Evolutionary conservation across 179 eudicot genomes (phyloP), one percentile per base, ranked within the genome.

Genomic region (Silene coronaria): DNA sequence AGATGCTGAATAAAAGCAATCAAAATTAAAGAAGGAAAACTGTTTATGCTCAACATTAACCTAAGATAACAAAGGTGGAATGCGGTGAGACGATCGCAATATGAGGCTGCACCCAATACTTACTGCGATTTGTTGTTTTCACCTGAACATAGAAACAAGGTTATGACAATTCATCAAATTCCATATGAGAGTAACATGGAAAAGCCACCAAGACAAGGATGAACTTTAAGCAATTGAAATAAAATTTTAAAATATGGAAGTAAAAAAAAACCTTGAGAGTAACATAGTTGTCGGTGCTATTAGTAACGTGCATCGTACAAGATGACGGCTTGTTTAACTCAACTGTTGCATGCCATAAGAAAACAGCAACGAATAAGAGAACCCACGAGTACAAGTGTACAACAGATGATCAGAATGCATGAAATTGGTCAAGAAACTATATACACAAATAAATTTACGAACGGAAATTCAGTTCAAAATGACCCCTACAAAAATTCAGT

Each of bases 291-390:
- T 83, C 82, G 23, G 92, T 85, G 75, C 71, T 84, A 62, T 88
- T 90, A 59, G 67, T 64, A 81, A 90, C 69, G 30, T 84, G 89
- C 76, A 90, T 10, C 51, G 81, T 72, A 57, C 88, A 87, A 8
- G 83, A 70, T 80, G 84, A 83, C 86, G 83, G 89, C 83, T 84
- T 83, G 85, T 76, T 84, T 78, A 87, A 75, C 76, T 88, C 89
- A 76, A 87, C 95, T 70, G 73, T 70, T 87, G 67, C 65, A 79
- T 59, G 72, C 27, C 57, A 73, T 36, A 13, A 10, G 6, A 46
- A 28, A 26, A 70, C 48, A 26, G 6, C 23, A 36, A 17, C 62
- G 32, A 75, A 21, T 42, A 42, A 42, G 48, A 13, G 48, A 42
- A 42, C 48, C 48, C 48, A 42, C 48, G 2, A 42, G 48, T 11